phyloP scores from a whole-genome alignment of 2,329 filamentous ascomycete genomes.

The Botrytis fragariae region DNA sequence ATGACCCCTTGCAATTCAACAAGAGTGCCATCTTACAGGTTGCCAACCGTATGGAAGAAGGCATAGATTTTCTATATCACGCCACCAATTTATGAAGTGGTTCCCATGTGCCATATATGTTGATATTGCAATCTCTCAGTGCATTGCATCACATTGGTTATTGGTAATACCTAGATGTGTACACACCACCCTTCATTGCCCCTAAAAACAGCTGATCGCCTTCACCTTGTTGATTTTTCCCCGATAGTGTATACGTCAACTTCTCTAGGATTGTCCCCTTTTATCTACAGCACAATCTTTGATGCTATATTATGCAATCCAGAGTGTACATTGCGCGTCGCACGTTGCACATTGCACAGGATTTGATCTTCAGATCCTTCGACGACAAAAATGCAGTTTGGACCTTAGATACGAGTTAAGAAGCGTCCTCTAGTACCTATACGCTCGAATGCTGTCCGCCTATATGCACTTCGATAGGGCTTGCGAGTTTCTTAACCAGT shows the following conservation, averaged over 20 bases:
- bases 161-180: background rate
- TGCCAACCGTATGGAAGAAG: conserved; percentile 1
- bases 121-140: background rate
- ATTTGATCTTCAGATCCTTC: background rate
- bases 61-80: background rate
- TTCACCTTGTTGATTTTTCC: background rate
- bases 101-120: background rate
- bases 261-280: background rate
- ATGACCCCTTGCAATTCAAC: background rate
- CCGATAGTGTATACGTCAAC: background rate
- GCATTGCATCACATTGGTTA: background rate
- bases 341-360: background rate
- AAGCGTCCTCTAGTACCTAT: background rate
- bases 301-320: background rate
- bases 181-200: background rate
- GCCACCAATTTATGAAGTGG: background rate
- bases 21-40: background rate
- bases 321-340: background rate
- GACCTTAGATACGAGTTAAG: background rate
- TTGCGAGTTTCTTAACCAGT: background rate
- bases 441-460: background rate
- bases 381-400: background rate
- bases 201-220: background rate
- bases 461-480: background rate
- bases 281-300: background rate